Percentiles rank a stretch among this genome's conserved stretches.
These are phyloP conservation scores for Trametes coccinea DNA, from an alignment of 768 basidiomycete species.

Conservation along the genomic window DNA sequence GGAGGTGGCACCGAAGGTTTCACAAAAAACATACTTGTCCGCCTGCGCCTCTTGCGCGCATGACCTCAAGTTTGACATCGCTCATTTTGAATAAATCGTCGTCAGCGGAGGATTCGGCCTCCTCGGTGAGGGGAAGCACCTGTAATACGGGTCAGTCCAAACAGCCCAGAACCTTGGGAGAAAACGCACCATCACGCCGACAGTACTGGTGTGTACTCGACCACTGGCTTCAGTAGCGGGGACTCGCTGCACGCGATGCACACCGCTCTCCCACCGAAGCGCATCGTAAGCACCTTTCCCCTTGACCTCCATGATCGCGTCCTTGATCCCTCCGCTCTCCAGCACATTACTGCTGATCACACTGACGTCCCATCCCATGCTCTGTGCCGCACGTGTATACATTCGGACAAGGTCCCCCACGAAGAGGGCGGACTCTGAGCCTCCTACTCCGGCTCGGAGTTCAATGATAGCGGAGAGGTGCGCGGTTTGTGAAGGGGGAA, in stretches of 20 bases:
- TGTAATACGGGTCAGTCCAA: conserved; percentile 29
- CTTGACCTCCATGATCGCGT: conserved; percentile 78
- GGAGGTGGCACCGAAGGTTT: not conserved
- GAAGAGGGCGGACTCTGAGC: conserved; percentile 85
- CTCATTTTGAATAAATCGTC: conserved; percentile 79
- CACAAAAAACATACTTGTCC: conserved; percentile 63
- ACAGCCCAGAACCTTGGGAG: too few relatives aligned
- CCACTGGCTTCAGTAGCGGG: conserved; percentile 89
- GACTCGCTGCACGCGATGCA: conserved; percentile 93
- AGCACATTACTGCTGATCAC: conserved; percentile 59
- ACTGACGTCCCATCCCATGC: conserved; percentile 60
- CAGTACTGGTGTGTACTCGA: conserved; percentile 89
- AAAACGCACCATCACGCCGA: conserved; percentile 73
- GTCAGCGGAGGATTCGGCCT: conserved; percentile 46
- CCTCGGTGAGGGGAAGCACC: conserved; percentile 82
- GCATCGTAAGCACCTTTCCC: conserved; percentile 77
- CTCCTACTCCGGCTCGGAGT: conserved; percentile 91
- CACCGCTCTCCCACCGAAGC: conserved; percentile 89
- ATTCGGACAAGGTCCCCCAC: conserved; percentile 75
- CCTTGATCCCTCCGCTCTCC: conserved; percentile 68
- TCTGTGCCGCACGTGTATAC: conserved; percentile 68
- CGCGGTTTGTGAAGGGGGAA: conserved; percentile 68
- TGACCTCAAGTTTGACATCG: conserved; percentile 89
- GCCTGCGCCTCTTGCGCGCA: conserved; percentile 96
- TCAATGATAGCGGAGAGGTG: conserved; percentile 81